phyloP scores from a whole-genome alignment of 2,329 filamentous ascomycete genomes.

The Cladosporium austrohemisphaericum region DNA sequence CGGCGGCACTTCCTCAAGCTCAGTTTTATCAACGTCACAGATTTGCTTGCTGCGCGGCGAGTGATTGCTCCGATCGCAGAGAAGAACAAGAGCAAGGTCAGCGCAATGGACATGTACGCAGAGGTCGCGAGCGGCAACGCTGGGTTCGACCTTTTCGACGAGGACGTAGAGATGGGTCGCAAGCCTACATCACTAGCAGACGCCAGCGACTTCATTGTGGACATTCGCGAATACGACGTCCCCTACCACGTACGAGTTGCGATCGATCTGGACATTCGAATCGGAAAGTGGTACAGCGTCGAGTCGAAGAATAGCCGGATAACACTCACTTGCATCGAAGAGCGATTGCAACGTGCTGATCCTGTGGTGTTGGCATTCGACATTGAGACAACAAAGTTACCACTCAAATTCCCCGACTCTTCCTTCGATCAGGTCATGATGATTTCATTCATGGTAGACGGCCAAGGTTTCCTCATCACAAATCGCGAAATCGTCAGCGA shows the following conservation, averaged over 20 bases:
- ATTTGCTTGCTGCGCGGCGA: constrained; percentile 79
- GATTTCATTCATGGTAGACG: constrained; percentile 99
- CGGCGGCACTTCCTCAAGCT: constrained; percentile 83
- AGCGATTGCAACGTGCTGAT: constrained; percentile 83
- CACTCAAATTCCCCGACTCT: constrained; percentile 93
- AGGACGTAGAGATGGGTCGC: constrained; percentile 72
- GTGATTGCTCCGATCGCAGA: constrained; percentile 87
- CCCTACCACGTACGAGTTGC: constrained; percentile 98
- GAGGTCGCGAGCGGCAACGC: constrained; percentile 85
- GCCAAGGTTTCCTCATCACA: constrained; percentile 94
- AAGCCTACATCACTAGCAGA: constrained; percentile 72
- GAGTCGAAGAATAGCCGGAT: constrained; percentile 89
- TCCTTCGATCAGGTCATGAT: constrained; percentile 98
- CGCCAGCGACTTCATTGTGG: constrained; percentile 94
- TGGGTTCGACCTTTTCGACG: constrained; percentile 93
- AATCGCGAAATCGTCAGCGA: constrained; percentile 97
- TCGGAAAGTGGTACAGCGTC: constrained; percentile 95
- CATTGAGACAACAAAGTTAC: constrained; percentile 95
- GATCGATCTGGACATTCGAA: constrained; percentile 91
- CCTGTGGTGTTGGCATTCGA: constrained; percentile 99
- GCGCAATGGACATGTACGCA: constrained; percentile 96
- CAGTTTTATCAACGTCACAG: constrained; percentile 79
- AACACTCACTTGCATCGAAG: constrained; percentile 78
- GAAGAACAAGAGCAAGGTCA: constrained; percentile 93
- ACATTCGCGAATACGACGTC: constrained; percentile 98